Base-by-base conservation (phyloP, 106 monocot genomes). In the Iris macrosiphon region DNA sequence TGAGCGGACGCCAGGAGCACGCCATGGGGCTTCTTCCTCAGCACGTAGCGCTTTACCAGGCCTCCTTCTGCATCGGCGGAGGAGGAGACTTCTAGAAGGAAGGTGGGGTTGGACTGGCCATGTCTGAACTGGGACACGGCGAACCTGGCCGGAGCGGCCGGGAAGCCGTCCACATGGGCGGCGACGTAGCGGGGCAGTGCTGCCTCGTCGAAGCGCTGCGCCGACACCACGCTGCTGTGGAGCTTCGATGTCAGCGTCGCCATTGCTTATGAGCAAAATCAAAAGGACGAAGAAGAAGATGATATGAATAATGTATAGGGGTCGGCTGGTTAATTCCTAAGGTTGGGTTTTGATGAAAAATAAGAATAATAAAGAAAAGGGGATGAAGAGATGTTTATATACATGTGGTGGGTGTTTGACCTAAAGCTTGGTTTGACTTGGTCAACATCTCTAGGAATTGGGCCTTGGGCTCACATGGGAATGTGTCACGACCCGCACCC, bases 61-160 rank as follows among this genome's bases (percentile, higher is more conserved):
- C 54, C 64, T 0, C 47, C n/a, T 12, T 41, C 21, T 17, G n/a
- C n/a, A 0, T 40, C 20, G 14, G 43, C 19, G 23, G 32, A 72
- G 7, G 27, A 25, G n/a, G 29, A 35, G 52, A 53, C 79, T 49
- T 96, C 72, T 52, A 96, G 71, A n/a, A 83, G 74, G 62, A 83
- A 96, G 31, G 96, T 96, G 32, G 96, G 96, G 63, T 96, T 96
- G 42, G 96, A 96, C 61, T 96, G 90, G 59, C 96, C 96, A 38
- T 96, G 82, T 40, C 90, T 78, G 57, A 96, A 96, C 82, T 90
- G 90, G 4, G 72, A 72, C 38, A 96, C 62, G 28, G 69, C 5
- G 52, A 96, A 68, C 7, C 35, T 63, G 46, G 52, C 49, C 16
- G 67, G 51, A 6, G 60, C 13, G 18, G 56, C 6, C 12, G 96